A percentile compares a stretch with the other conserved stretches of the same genome.
Evolutionary conservation across 768 basidiomycete species (phyloP).

Genomic region (Hebeloma cylindrosporum): DNA sequence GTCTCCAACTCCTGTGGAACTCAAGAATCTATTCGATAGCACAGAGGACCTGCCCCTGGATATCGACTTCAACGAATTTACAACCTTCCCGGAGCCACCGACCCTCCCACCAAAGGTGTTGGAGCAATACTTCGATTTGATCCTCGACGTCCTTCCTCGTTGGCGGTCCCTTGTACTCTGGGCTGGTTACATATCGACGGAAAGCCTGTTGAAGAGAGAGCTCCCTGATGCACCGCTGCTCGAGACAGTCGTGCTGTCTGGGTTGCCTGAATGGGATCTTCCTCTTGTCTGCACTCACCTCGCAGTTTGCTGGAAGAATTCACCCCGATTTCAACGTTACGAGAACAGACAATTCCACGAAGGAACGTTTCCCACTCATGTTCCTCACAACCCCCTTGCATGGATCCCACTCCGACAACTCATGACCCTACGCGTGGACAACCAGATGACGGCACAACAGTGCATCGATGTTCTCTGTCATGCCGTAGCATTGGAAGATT

Average conservation of each 20-base stretch:
- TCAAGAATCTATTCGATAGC: neutral
- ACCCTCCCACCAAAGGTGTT: neutral
- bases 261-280: constrained; percentile 5
- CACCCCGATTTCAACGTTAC: constrained; percentile 3
- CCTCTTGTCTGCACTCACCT: neutral
- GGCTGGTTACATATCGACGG: constrained; percentile 5
- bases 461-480: constrained; percentile 4
- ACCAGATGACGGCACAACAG: constrained; percentile 3
- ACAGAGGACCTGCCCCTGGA: neutral
- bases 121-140: constrained; percentile 5
- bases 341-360: constrained; percentile 7
- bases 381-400: constrained; percentile 1
- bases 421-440: constrained; percentile 5
- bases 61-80: constrained; percentile 4
- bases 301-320: constrained; percentile 1
- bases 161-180: constrained; percentile 5
- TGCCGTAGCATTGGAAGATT: neutral
- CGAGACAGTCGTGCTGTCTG: constrained; percentile 1
- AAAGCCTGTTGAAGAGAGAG: neutral
- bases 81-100: neutral
- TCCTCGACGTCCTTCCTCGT: constrained; percentile 5
- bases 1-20: neutral
- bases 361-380: neutral
- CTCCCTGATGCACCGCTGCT: neutral
- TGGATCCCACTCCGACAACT: neutral